Conservation (phyloP, 257 asterid species). For the Gardenia jasminoides region DNA sequence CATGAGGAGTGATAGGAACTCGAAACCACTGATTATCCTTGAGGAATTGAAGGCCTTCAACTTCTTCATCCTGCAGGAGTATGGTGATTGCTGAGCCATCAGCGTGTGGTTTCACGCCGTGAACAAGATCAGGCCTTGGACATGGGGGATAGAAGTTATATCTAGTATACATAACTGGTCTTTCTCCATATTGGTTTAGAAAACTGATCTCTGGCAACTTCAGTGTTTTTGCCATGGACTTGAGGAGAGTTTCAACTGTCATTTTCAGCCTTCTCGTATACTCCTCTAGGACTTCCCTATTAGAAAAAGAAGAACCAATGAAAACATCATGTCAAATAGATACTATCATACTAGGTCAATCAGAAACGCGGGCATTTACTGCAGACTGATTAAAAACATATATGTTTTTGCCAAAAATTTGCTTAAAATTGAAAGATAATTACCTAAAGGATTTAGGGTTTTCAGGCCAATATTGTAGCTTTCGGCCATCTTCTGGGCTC, state of each 20-base stretch:
- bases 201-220: conserved; percentile 44
- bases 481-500: conserved; percentile 37
- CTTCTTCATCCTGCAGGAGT: conserved; percentile 57
- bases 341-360: neutral
- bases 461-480: conserved; percentile 53
- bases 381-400: neutral
- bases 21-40: conserved; percentile 53
- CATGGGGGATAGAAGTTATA: conserved; percentile 73
- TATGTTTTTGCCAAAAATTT: too few relatives aligned
- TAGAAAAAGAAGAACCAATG: neutral
- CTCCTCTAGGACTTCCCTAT: conserved; percentile 41
- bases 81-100: conserved; percentile 61
- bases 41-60: conserved; percentile 65
- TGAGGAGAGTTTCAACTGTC: conserved; percentile 32
- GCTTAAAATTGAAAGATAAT: neutral
- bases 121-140: conserved; percentile 56
- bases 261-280: conserved; percentile 25
- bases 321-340: neutral
- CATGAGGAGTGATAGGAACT: conserved; percentile 47
- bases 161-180: conserved; percentile 34
- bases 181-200: conserved; percentile 43
- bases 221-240: conserved; percentile 48
- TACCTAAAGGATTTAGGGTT: conserved; percentile 53
- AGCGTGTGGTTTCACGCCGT: conserved; percentile 67
- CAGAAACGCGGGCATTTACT: neutral